phyloP scores from a whole-genome alignment of 2,329 filamentous ascomycete species.

The Stagonosporopsis vannaccii region DNA sequence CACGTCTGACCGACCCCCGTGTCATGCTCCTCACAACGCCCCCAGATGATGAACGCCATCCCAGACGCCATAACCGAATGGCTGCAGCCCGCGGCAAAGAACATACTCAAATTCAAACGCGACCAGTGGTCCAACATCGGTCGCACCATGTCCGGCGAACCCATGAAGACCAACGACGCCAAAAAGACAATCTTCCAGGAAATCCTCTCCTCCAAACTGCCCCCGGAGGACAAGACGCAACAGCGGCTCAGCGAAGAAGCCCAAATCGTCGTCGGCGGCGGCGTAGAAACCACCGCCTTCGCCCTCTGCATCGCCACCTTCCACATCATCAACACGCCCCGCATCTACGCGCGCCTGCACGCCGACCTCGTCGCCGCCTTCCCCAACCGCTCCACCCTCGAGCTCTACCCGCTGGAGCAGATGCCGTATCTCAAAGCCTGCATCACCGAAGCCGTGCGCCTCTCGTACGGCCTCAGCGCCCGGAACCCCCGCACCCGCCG shows the following conservation, averaged over 20 bases:
- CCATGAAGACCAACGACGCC: constrained; percentile 43
- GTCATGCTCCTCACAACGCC: neutral
- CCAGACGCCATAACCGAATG: constrained; percentile 40
- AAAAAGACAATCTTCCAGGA: constrained; percentile 47
- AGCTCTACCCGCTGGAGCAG: constrained; percentile 34
- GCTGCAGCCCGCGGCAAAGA: constrained; percentile 42
- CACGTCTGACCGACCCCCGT: neutral
- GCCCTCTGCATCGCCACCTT: constrained; percentile 39
- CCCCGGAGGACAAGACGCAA: constrained; percentile 47
- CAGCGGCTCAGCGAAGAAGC: constrained; percentile 49
- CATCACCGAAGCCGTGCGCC: constrained; percentile 43
- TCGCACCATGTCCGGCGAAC: constrained; percentile 38
- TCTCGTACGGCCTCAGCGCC: constrained; percentile 51
- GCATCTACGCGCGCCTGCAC: constrained; percentile 42
- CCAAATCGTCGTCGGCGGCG: constrained; percentile 49
- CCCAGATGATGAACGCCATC: constrained; percentile 43
- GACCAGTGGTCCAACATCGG: constrained; percentile 36
- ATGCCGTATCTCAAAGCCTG: constrained; percentile 38
- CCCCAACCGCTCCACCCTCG: constrained; percentile 32
- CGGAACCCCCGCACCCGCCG: constrained; percentile 46
- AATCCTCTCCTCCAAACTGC: constrained; percentile 40
- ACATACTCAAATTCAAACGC: constrained; percentile 42
- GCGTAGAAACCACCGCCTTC: constrained; percentile 50
- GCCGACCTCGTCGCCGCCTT: constrained; percentile 40
- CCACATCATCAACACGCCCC: constrained; percentile 43